Conservation (phyloP, 768 basidiomycete genomes). For the Pleurotus ostreatus region DNA sequence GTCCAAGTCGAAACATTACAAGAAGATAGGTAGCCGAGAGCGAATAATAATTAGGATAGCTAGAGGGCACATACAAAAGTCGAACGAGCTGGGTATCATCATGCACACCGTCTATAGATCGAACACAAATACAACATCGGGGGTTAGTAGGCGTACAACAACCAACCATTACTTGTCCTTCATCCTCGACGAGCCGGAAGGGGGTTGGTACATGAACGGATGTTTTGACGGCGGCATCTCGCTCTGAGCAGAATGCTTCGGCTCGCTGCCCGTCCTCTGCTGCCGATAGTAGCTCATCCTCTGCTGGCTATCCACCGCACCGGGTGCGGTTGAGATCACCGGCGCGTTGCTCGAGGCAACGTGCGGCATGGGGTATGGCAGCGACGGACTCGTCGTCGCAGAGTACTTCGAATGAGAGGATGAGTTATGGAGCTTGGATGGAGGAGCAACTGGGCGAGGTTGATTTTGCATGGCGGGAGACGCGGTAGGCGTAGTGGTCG, state of each 20-base stretch:
- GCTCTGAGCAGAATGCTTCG: constrained; percentile 4
- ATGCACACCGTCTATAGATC: neutral
- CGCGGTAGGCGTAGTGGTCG: constrained; percentile 42
- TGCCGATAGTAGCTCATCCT: constrained; percentile 53
- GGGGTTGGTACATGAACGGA: constrained; percentile 45
- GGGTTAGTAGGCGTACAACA: neutral
- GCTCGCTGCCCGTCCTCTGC: constrained; percentile 27
- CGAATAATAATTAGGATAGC: neutral
- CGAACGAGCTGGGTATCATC: too few relatives aligned
- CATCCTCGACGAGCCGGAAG: constrained; percentile 21
- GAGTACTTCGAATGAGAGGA: constrained; percentile 21
- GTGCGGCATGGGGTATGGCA: constrained; percentile 75
- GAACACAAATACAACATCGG: neutral
- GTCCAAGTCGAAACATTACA: too few relatives aligned
- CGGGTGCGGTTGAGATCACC: constrained; percentile 35
- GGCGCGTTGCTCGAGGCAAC: constrained; percentile 61
- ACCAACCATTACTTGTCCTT: neutral
- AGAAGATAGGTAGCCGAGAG: too few relatives aligned
- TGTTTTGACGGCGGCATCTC: constrained; percentile 24
- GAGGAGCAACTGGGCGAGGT: constrained; percentile 28
- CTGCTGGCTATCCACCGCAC: constrained; percentile 33
- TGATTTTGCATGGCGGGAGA: constrained; percentile 50
- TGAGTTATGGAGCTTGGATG: constrained; percentile 13
- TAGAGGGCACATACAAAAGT: neutral
- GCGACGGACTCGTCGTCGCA: constrained; percentile 21